These are phyloP conservation scores for Rosa lucieae DNA, from an alignment of 306 rosid species.

Conservation along the genomic window DNA sequence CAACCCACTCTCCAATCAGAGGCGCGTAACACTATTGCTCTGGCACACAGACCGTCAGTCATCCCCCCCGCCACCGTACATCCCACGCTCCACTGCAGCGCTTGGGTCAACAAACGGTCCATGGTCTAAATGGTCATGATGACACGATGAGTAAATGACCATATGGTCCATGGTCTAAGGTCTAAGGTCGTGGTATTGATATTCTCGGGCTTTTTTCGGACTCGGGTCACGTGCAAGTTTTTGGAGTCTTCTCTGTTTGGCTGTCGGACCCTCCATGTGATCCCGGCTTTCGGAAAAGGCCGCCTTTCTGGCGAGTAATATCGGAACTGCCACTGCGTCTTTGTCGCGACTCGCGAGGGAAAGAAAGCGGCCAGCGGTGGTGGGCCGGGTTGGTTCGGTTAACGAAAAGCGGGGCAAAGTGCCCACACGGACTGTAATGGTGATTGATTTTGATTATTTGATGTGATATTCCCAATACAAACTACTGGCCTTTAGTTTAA, in stretches of 20 bases:
- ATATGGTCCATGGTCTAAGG: not conserved
- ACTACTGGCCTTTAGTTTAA: not conserved
- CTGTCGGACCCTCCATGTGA: slow-evolving; percentile 48
- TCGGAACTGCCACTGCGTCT: slow-evolving; percentile 28
- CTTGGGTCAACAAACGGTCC: slow-evolving; percentile 5
- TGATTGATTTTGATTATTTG: not conserved
- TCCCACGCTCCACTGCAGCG: not conserved
- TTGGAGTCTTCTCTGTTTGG: slow-evolving; percentile 32
- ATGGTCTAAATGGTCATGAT: not conserved
- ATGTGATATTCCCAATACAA: not conserved
- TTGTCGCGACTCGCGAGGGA: not conserved
- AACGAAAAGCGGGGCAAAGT: not conserved
- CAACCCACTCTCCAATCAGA: not conserved
- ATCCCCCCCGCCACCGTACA: not conserved
- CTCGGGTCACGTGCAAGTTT: slow-evolving; percentile 34
- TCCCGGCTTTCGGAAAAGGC: slow-evolving; percentile 19
- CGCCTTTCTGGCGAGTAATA: slow-evolving; percentile 19
- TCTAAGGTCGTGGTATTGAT: too few relatives aligned
- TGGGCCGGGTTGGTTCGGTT: not conserved
- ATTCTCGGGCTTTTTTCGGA: not conserved
- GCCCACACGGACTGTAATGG: not conserved
- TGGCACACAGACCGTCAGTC: not conserved
- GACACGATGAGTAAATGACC: not conserved
- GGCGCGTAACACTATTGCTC: not conserved
- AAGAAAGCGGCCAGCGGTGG: slow-evolving; percentile 23